These are phyloP conservation scores for Pythium apleroticum DNA, from an alignment of 352 stramenopile species.

Conservation along the genomic window DNA sequence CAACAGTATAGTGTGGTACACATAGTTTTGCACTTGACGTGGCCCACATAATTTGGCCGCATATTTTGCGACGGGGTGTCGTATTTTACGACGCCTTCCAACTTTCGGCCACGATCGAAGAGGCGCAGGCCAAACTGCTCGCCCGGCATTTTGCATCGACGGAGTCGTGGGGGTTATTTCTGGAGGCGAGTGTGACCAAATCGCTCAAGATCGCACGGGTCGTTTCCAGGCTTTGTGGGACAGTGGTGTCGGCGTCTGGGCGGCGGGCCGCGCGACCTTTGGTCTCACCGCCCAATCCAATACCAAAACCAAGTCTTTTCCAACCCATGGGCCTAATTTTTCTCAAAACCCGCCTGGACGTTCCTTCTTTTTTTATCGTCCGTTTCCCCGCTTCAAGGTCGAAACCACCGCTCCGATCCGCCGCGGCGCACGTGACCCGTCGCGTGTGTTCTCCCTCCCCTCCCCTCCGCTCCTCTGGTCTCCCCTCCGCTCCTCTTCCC, in stretches of 20 bases:
- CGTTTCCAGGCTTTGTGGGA: neutral
- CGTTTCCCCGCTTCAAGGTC: conserved; percentile 6
- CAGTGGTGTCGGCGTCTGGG: neutral
- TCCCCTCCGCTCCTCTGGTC: conserved; percentile 14
- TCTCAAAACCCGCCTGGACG: neutral
- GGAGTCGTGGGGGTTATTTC: neutral
- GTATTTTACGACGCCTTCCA: too few relatives aligned
- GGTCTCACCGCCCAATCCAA: too few relatives aligned
- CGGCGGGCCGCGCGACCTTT: neutral
- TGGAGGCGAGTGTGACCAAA: neutral
- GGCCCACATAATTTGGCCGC: conserved; percentile 11
- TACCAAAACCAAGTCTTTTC: neutral
- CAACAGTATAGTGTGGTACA: neutral
- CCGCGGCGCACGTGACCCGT: conserved; percentile 1
- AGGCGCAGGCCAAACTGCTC: too few relatives aligned
- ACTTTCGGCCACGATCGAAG: too few relatives aligned
- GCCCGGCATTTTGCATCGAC: too few relatives aligned
- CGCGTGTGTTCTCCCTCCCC: neutral
- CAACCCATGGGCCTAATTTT: neutral
- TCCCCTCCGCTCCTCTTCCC: conserved; percentile 3
- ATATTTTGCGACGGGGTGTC: neutral
- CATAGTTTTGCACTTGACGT: conserved; percentile 7
- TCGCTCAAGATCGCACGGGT: neutral
- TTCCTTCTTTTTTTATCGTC: conserved; percentile 10
- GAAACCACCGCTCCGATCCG: neutral